phyloP scores from a whole-genome alignment of 306 rosid genomes.

The Potentilla sterilis region DNA sequence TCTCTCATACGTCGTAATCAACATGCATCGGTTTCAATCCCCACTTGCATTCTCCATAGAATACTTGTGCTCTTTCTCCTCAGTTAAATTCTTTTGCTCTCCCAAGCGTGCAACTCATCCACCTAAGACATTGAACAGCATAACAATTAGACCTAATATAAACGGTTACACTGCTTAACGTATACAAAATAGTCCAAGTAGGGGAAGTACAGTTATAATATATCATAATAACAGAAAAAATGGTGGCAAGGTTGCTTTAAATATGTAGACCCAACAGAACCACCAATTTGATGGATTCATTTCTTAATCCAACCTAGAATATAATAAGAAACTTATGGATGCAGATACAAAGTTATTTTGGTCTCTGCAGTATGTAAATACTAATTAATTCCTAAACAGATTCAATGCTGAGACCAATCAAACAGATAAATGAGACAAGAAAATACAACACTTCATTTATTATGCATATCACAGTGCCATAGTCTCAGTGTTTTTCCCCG shows the following conservation, averaged over 20 bases:
- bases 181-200: background rate
- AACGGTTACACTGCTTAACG: background rate
- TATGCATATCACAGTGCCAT: no score
- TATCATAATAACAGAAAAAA: background rate
- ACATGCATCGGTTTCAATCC: slow-evolving; percentile 42
- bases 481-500: no score
- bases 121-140: slow-evolving; percentile 42
- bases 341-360: background rate
- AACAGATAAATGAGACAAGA: no score
- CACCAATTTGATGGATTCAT: background rate
- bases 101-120: slow-evolving; percentile 86
- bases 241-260: background rate
- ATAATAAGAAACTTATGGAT: background rate
- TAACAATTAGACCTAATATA: background rate
- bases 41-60: slow-evolving; percentile 37
- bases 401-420: no score
- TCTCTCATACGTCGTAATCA: slow-evolving; percentile 18
- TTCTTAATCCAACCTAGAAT: background rate
- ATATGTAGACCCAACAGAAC: background rate
- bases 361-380: background rate
- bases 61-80: slow-evolving; percentile 47
- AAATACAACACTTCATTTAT: no score
- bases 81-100: slow-evolving; percentile 66
- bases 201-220: slow-evolving; percentile 42
- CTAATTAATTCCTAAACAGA: no score